Evolutionary conservation across 2,329 filamentous ascomycete genomes (phyloP).

Genomic region (Fusarium sp.): DNA sequence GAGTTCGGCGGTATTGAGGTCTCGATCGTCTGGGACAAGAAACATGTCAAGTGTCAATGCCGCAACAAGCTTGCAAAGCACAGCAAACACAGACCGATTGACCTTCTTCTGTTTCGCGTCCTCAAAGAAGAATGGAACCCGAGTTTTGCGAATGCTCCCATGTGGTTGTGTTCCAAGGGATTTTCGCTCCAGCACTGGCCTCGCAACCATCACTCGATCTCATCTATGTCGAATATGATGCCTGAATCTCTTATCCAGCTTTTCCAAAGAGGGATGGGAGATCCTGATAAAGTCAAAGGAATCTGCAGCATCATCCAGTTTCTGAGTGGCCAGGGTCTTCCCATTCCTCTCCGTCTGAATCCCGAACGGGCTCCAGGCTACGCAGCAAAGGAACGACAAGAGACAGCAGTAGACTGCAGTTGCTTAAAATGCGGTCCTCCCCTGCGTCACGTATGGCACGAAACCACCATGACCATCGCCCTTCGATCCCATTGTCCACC

Average conservation of each 20-base stretch:
- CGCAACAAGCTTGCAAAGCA: background rate
- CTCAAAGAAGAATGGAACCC: background rate
- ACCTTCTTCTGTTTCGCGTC: background rate
- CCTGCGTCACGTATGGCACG: background rate
- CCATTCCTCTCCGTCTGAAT: background rate
- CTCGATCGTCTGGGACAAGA: background rate
- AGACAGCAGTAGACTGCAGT: fast-evolving
- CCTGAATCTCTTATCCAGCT: background rate
- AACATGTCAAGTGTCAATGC: background rate
- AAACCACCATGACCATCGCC: background rate
- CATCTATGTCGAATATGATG: background rate
- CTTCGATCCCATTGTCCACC: background rate
- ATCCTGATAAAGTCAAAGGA: background rate
- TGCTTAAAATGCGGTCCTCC: background rate
- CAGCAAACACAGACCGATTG: background rate
- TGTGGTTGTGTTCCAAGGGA: background rate
- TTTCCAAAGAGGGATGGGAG: background rate
- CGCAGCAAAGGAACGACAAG: too few species aligned
- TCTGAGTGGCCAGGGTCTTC: background rate
- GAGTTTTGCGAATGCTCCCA: background rate
- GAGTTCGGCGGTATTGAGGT: background rate
- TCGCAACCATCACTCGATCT: background rate
- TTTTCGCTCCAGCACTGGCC: background rate
- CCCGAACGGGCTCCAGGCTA: background rate
- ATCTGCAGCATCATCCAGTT: background rate